Evolutionary conservation across 192 early-diverging fungal genomes (phyloP).

Genomic region (Backusella liffmaniae): DNA sequence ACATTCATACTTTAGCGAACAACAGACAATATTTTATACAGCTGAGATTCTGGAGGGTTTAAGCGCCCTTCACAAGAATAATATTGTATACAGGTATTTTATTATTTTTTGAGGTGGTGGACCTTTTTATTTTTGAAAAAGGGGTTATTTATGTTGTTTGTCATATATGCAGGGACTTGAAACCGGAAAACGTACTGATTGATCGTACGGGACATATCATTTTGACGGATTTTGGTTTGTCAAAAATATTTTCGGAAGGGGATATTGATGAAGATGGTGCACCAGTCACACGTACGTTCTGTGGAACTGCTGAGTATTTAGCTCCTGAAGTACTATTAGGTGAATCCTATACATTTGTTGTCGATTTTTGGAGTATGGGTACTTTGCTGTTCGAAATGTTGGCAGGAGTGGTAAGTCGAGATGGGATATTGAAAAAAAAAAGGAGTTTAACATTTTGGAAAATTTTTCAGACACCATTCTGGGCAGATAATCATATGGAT

Average conservation of each 20-base stretch:
- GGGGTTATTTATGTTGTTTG: background rate
- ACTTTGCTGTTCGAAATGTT: constrained; percentile 76
- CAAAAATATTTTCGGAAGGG: constrained; percentile 44
- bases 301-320: constrained; percentile 86
- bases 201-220: constrained; percentile 71
- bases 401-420: constrained; percentile 48
- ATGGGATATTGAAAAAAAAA: background rate
- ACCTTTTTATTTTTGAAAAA: background rate
- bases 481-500: constrained; percentile 55
- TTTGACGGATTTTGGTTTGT: constrained; percentile 77
- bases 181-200: constrained; percentile 69
- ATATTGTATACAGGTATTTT: constrained; percentile 60
- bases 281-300: constrained; percentile 75
- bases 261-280: constrained; percentile 38
- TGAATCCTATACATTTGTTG: constrained; percentile 66
- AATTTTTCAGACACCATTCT: constrained; percentile 46
- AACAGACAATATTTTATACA: constrained; percentile 65
- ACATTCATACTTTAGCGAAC: constrained; percentile 59
- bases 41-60: constrained; percentile 68
- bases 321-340: constrained; percentile 83
- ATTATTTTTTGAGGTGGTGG: background rate
- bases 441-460: background rate
- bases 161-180: constrained; percentile 51
- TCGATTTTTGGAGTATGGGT: constrained; percentile 84
- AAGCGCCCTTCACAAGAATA: constrained; percentile 61